A percentile compares a stretch with the other conserved stretches of the same genome.
Evolutionary conservation across 2,329 filamentous ascomycete genomes (phyloP).

Genomic region (Chaetomium olivaceum): DNA sequence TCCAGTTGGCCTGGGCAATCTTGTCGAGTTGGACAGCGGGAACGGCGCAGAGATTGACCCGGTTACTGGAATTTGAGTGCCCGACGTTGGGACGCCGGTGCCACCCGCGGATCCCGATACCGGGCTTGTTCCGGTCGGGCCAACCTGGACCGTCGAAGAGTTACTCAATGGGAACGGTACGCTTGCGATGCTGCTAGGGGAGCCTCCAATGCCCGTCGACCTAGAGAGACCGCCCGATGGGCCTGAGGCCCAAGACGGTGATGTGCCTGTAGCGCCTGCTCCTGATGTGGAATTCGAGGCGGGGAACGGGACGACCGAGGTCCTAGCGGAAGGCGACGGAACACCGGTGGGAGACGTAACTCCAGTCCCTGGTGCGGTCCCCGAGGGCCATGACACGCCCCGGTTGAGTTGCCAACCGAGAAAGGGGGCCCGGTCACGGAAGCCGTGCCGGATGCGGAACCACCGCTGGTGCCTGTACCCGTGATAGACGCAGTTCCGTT

Average conservation of each 20-base stretch:
- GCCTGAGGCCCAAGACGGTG: background rate
- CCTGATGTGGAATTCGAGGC: background rate
- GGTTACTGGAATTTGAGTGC: background rate
- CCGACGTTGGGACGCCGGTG: slow-evolving; percentile 4
- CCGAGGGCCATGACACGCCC: too few species aligned
- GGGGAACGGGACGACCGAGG: background rate
- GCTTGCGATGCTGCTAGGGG: slow-evolving; percentile 1
- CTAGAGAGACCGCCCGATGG: slow-evolving; percentile 10
- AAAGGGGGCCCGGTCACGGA: background rate
- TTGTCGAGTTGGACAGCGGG: slow-evolving; percentile 18
- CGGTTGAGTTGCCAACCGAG: too few species aligned
- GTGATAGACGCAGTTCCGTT: background rate
- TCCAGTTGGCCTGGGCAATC: background rate
- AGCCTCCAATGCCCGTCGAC: background rate
- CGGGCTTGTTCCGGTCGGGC: slow-evolving; percentile 6
- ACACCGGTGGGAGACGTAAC: background rate
- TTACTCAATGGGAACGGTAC: slow-evolving; percentile 21
- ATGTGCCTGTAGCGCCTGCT: background rate
- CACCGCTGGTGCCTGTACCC: slow-evolving; percentile 1
- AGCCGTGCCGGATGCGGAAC: background rate
- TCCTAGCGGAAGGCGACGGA: background rate
- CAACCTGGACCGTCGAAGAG: slow-evolving; percentile 2
- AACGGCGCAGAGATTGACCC: slow-evolving; percentile 15
- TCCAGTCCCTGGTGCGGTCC: slow-evolving; percentile 4
- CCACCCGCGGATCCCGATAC: background rate